phyloP scores from a whole-genome alignment of 2,329 filamentous ascomycete genomes.

The Fusarium sororula region DNA sequence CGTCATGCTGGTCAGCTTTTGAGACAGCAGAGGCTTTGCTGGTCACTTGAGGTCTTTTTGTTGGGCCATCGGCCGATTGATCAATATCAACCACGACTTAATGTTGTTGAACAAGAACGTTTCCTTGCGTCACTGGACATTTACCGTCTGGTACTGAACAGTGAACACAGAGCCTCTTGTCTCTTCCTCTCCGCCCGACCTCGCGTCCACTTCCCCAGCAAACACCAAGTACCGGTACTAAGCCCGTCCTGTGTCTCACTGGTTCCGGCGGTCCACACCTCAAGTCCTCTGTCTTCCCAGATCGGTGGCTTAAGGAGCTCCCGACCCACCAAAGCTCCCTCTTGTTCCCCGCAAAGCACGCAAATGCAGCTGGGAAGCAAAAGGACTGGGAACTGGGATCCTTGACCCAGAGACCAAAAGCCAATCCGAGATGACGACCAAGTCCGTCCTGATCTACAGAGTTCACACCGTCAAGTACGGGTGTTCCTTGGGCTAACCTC shows the following conservation, averaged over 20 bases:
- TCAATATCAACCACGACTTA: not conserved
- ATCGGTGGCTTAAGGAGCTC: constrained; percentile 37
- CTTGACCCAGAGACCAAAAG: not conserved
- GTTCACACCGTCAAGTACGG: constrained; percentile 43
- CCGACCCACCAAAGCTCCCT: constrained; percentile 32
- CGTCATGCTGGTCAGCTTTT: constrained; percentile 15
- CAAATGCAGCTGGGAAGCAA: not conserved
- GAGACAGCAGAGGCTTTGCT: not conserved
- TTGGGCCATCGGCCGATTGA: not conserved
- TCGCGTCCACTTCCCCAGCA: constrained; percentile 1
- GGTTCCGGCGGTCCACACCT: constrained; percentile 10
- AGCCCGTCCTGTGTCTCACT: constrained; percentile 19
- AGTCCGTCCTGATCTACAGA: constrained; percentile 43
- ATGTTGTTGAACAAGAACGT: not conserved
- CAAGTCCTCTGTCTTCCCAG: constrained; percentile 8
- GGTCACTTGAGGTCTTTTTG: not conserved
- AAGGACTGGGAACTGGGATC: constrained; percentile 13
- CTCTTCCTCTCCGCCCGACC: constrained; percentile 11
- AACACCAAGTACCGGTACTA: constrained; percentile 14
- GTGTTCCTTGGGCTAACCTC: constrained; percentile 25
- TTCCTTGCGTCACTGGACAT: not conserved
- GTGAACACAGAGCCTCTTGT: not conserved
- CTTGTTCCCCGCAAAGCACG: constrained; percentile 39
- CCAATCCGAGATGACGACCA: constrained; percentile 21
- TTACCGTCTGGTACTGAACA: not conserved